Percentiles rank a stretch among this genome's conserved stretches.
Evolutionary conservation across 768 basidiomycete species (phyloP).

Genomic region (Lactifluus volemus): DNA sequence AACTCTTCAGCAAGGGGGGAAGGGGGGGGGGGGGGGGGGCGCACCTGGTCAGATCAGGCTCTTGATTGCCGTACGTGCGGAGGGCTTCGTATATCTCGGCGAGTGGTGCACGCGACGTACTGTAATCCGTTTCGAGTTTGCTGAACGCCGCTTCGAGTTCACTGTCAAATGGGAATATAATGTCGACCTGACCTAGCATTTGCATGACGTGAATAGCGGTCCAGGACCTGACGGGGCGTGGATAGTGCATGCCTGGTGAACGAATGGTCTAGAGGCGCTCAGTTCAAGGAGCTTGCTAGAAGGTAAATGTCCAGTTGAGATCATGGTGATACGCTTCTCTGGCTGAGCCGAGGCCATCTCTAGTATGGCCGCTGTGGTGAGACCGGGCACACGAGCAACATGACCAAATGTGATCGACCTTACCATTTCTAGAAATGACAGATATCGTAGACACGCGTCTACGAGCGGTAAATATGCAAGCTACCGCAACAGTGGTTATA

Average conservation of each 20-base stretch:
- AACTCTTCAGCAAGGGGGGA: too few species aligned
- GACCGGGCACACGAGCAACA: neutral
- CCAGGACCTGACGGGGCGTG: neutral
- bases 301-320: conserved; percentile 15
- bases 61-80: conserved; percentile 28
- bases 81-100: conserved; percentile 33
- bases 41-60: conserved; percentile 13
- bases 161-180: conserved; percentile 45
- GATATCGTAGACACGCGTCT: too few species aligned
- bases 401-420: too few species aligned
- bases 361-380: neutral
- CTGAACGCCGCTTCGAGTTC: conserved; percentile 33
- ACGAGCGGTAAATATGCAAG: too few species aligned
- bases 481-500: too few species aligned
- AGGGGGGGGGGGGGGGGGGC: neutral
- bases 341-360: conserved; percentile 5
- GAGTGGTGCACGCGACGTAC: conserved; percentile 36
- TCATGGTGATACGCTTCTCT: conserved; percentile 12
- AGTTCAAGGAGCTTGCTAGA: conserved; percentile 7
- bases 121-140: conserved; percentile 36
- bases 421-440: too few species aligned
- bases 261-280: conserved; percentile 11
- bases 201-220: neutral
- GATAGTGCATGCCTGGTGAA: conserved; percentile 17
- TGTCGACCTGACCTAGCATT: conserved; percentile 41